Evolutionary conservation across 371 early-diverging fungal genomes (phyloP), one percentile per base, ranked within the genome.

Genomic region (Apophysomyces elegans): DNA sequence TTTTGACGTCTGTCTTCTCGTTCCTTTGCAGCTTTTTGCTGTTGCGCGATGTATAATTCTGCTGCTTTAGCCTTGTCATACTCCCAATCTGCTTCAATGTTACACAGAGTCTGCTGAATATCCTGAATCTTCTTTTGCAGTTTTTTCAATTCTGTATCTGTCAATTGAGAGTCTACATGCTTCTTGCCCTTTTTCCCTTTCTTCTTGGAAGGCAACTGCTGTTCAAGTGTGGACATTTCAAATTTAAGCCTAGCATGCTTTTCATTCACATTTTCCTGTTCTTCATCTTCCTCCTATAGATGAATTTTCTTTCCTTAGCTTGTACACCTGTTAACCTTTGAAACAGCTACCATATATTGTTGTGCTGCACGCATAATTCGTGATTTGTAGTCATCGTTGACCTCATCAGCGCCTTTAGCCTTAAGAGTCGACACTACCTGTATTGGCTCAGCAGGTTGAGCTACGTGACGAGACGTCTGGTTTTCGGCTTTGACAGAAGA

Each of bases 1-100:
- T 67, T 73, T 61, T 75, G 70, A 11, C 65, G 64, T 26, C 32
- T 26, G 32, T 26, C 32, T 18, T 70, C 71, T n/a, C 70, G 70
- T 56, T 80, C 74, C 61, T 80, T 74, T 0, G 66, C 67, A 1
- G 72, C 66, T 18, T 68, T 16, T 46, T 66, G 63, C n/a, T 75
- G 67, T 16, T 72, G 63, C 18, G 71, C 57, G 7, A 56, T 26
- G 45, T 75, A 72, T 39, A 78, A 39, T 1, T 69, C 65, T 8
- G 83, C 70, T 11, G 84, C 78, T 61, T 73, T 61, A 43, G 62
- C 70, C 43, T 76, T 76, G 65, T 83, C 77, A 59, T 77, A 86
- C 14, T 80, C 80, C 75, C 83, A 81, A 59, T 83, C 83, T 16
- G 71, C 68, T 58, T 86, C 87, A 16, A 84, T 61, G 26, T 78